phyloP scores from a whole-genome alignment of 2,329 filamentous ascomycete species.

The Stagonosporopsis rhizophila region DNA sequence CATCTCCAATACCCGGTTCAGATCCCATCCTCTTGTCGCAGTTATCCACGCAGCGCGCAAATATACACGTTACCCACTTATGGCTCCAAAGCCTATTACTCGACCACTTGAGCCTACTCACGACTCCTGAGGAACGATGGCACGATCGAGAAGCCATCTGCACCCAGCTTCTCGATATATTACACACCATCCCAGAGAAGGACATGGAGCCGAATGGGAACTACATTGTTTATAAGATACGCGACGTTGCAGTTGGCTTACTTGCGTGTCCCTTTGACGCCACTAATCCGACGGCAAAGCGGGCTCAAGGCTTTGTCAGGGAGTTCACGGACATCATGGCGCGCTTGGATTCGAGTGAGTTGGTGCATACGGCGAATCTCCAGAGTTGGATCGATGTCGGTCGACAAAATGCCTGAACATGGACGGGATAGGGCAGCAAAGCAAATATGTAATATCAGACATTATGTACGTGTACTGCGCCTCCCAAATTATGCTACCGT shows the following conservation, averaged over 20 bases:
- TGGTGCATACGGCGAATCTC: not conserved
- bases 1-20: not conserved
- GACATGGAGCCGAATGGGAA: slow-evolving; percentile 1
- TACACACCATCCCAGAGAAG: not conserved
- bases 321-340: not conserved
- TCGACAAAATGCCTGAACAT: not conserved
- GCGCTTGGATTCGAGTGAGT: not conserved
- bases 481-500: too few species aligned
- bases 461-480: too few species aligned
- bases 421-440: too few species aligned
- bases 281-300: not conserved
- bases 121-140: not conserved
- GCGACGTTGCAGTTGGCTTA: slow-evolving; percentile 11
- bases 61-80: slow-evolving; percentile 15
- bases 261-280: slow-evolving; percentile 6
- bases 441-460: too few species aligned
- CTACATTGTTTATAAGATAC: slow-evolving; percentile 12
- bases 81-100: slow-evolving; percentile 14
- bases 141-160: not conserved
- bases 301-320: not conserved
- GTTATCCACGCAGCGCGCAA: slow-evolving; percentile 6
- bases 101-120: slow-evolving; percentile 8
- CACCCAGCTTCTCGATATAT: not conserved
- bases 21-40: not conserved
- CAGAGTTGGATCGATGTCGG: not conserved